These are phyloP conservation scores for Aschersonia sp. DNA, from an alignment of 2,329 filamentous ascomycete genomes.

Conservation along the genomic window DNA sequence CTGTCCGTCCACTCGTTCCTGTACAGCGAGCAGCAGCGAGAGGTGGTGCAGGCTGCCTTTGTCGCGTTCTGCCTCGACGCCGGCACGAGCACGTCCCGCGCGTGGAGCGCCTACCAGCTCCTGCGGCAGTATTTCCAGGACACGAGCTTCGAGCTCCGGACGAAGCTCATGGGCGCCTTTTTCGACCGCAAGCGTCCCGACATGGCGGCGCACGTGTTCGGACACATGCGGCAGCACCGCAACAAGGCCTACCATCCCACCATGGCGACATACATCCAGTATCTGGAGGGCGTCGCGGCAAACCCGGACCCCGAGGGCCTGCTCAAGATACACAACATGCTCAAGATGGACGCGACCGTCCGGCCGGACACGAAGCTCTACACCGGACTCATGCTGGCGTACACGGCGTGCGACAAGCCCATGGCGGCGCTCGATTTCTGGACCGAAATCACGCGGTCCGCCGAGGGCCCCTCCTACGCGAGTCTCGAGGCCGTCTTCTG, in stretches of 20 bases:
- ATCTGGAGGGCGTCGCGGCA: slow-evolving; percentile 61
- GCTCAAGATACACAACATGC: slow-evolving; percentile 73
- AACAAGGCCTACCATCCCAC: slow-evolving; percentile 50
- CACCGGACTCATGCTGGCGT: slow-evolving; percentile 80
- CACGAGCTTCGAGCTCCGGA: slow-evolving; percentile 49
- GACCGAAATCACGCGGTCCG: slow-evolving; percentile 65
- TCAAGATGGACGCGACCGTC: slow-evolving; percentile 80
- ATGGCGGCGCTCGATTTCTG: slow-evolving; percentile 63
- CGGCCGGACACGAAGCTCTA: slow-evolving; percentile 61
- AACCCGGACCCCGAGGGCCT: slow-evolving; percentile 43
- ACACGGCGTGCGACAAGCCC: slow-evolving; percentile 53
- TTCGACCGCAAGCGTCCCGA: slow-evolving; percentile 65
- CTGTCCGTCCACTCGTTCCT: slow-evolving; percentile 61
- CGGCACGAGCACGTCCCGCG: slow-evolving; percentile 44
- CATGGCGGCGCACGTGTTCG: slow-evolving; percentile 76
- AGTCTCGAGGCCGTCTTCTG: slow-evolving; percentile 72
- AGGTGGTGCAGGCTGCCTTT: slow-evolving; percentile 50
- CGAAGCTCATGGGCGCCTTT: slow-evolving; percentile 66
- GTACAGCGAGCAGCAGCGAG: slow-evolving; percentile 56
- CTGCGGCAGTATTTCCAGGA: slow-evolving; percentile 50
- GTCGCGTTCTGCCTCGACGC: slow-evolving; percentile 52
- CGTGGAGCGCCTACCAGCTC: slow-evolving; percentile 53
- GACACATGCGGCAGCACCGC: slow-evolving; percentile 77
- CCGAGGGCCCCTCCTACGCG: slow-evolving; percentile 74
- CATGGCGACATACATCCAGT: slow-evolving; percentile 60